Percentiles rank a stretch among this genome's conserved stretches.
Evolutionary conservation across 306 rosid genomes (phyloP).

Genomic region (Malus orientalis): DNA sequence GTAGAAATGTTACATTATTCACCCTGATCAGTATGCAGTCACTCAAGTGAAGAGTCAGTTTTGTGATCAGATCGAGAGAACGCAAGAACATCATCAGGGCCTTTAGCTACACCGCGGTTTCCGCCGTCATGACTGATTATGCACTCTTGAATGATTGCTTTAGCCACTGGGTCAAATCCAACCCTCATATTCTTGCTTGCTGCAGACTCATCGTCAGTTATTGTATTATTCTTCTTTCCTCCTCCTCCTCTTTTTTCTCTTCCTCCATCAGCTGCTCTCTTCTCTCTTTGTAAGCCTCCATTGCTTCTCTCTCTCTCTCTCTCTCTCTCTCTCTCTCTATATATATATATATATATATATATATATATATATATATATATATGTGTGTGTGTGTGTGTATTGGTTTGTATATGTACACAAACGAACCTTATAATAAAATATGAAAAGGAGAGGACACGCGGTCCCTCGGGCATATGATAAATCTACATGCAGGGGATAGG

Average conservation of each 20-base stretch:
- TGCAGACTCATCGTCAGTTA: background rate
- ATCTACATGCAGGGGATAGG: too few species aligned
- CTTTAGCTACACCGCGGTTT: conserved; percentile 1
- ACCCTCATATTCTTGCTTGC: background rate
- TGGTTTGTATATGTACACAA: too few species aligned
- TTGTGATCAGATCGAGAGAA: conserved; percentile 38
- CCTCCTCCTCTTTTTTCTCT: background rate
- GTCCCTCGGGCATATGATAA: too few species aligned
- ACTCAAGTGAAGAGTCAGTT: conserved; percentile 23
- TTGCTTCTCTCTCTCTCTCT: background rate
- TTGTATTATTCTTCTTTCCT: background rate
- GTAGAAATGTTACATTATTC: background rate
- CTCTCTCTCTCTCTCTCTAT: too few species aligned
- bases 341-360: too few species aligned
- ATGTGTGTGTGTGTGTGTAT: too few species aligned
- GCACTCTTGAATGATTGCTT: conserved; percentile 26
- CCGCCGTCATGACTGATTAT: background rate
- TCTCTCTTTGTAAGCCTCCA: conserved; percentile 44
- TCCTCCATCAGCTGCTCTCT: conserved; percentile 16
- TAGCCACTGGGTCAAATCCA: conserved; percentile 5
- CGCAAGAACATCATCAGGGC: conserved; percentile 34
- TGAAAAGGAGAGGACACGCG: too few species aligned
- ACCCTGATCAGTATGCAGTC: background rate
- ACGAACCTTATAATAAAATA: too few species aligned
- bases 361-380: too few species aligned